Percentiles rank a stretch among this genome's conserved stretches.
Conservation (phyloP, 257 asterid genomes). For the Jaltomata sinuosa region DNA sequence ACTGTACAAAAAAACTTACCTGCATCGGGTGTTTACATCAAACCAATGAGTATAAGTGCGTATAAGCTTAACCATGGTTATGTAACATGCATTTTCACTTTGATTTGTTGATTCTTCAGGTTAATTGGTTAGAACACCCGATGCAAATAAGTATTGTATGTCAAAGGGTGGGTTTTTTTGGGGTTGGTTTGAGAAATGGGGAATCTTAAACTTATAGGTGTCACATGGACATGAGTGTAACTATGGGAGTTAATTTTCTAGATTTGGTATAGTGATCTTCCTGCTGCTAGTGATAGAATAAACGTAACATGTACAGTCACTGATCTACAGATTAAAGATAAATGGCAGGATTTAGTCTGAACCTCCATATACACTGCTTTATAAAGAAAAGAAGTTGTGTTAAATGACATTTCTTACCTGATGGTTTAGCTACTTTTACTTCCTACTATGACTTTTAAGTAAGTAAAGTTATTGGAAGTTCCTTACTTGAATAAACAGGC, state of each 20-base stretch:
- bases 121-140: not conserved
- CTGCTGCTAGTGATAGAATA: not conserved
- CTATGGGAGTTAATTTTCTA: not conserved
- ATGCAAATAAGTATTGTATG: not conserved
- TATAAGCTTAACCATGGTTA: not conserved
- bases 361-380: too few species aligned
- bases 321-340: not conserved
- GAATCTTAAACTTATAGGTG: not conserved
- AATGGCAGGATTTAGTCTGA: not conserved
- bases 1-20: too few species aligned
- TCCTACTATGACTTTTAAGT: not conserved
- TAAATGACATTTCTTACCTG: too few species aligned
- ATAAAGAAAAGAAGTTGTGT: too few species aligned
- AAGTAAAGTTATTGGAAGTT: not conserved
- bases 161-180: not conserved
- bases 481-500: not conserved
- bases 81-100: not conserved
- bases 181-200: not conserved
- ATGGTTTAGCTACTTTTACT: not conserved
- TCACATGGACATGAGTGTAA: not conserved
- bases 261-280: not conserved
- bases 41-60: not conserved
- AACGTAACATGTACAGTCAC: not conserved
- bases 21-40: not conserved
- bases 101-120: not conserved